Base-by-base conservation (phyloP, 2,329 filamentous ascomycete species). In the Hirsutella rhossiliensis region DNA sequence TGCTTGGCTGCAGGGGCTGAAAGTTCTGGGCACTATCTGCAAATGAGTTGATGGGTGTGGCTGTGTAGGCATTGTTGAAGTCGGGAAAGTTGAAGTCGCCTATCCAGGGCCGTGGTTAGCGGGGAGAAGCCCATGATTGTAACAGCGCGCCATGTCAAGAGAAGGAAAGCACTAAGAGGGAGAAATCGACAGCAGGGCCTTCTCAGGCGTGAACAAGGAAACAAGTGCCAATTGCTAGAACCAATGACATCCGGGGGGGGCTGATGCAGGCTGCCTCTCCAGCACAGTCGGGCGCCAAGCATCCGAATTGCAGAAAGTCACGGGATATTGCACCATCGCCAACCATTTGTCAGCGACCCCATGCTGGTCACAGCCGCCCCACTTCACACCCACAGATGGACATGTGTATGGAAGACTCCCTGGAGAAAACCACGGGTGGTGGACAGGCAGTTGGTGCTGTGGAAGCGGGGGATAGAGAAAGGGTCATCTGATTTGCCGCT, bases 291-390 rank as follows among this genome's bases (percentile, higher is more conserved):
- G 23, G 15, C 5, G 34, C 9, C 34, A 17, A 18, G 9, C 34
- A 37, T 17, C 19, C 37, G 37, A 18, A 38, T 38, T 31, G 39
- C 28, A 29, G 68, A 15, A 15, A 5, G 27, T 78, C 75, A 77
- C 73, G 73, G 67, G 74, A 61, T 73, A 78, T 79, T 69, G 72
- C 75, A 72, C 69, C 73, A 78, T 78, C 67, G 61, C 53, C 58
- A 54, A 53, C 58, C 59, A 69, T 68, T 71, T 67, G 65, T 64
- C 62, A 64, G 62, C 59, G 50, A 53, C 60, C 57, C 44, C 18
- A 39, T 36, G 37, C 39, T 41, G 40, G 43, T 28, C 46, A 41
- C 19, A 17, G 31, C n/a, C 28, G 47, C 47, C 47, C 53, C 52
- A 50, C 52, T 27, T 9, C 23, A 27, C 23, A 27, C 23, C 23